Evolutionary conservation across 768 basidiomycete genomes (phyloP).

Genomic region (Coprinellus aureogranulatus): DNA sequence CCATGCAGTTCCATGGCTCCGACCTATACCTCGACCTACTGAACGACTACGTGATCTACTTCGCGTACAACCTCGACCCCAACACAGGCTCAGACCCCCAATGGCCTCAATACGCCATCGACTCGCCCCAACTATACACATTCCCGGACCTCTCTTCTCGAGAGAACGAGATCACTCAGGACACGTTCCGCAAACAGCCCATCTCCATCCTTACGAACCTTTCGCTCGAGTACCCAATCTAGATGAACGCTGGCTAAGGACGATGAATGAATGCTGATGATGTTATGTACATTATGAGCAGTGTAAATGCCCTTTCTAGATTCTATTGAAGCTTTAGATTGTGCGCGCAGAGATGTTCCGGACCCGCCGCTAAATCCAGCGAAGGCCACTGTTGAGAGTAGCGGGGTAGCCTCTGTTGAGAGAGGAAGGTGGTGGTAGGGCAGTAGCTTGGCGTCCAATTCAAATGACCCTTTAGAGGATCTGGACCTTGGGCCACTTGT

Average conservation of each 20-base stretch:
- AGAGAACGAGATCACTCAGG: conserved; percentile 16
- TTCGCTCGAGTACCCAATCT: conserved; percentile 21
- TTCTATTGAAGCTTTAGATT: neutral
- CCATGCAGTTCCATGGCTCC: conserved; percentile 37
- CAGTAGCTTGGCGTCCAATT: neutral
- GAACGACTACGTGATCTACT: conserved; percentile 45
- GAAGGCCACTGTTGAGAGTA: conserved; percentile 5
- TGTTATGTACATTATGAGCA: neutral
- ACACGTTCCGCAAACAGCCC: conserved; percentile 29
- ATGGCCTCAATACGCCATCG: conserved; percentile 32
- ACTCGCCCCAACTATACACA: conserved; percentile 19
- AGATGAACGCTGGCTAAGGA: neutral
- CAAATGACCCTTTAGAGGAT: conserved; percentile 27
- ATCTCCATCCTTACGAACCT: conserved; percentile 27
- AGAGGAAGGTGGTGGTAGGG: conserved; percentile 6
- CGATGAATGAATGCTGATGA: neutral
- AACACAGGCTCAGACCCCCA: conserved; percentile 25
- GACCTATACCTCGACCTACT: conserved; percentile 39
- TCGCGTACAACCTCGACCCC: conserved; percentile 42
- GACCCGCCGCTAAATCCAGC: neutral
- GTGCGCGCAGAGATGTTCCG: neutral
- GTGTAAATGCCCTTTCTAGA: neutral
- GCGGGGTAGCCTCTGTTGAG: conserved; percentile 9
- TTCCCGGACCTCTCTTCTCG: conserved; percentile 14
- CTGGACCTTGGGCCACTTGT: conserved; percentile 50